These are phyloP conservation scores for Geosmithia morbida DNA, from an alignment of 2,329 filamentous ascomycete species.

Conservation along the genomic window DNA sequence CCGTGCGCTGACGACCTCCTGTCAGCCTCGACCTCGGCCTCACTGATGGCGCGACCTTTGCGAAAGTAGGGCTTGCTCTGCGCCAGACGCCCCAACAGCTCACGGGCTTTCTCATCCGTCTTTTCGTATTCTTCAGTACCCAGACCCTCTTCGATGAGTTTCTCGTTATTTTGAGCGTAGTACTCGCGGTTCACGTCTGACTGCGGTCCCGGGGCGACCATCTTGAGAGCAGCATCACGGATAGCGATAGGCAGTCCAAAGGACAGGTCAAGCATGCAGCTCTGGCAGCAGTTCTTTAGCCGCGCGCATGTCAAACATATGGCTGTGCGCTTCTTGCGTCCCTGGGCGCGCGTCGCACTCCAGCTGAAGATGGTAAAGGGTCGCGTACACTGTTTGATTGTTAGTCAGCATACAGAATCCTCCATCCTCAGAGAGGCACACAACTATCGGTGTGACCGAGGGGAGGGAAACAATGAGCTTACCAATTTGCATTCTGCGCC, in stretches of 20 bases:
- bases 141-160: slow-evolving; percentile 82
- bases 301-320: slow-evolving; percentile 95
- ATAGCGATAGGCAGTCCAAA: slow-evolving; percentile 93
- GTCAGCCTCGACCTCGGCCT: slow-evolving; percentile 21
- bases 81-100: slow-evolving; percentile 70
- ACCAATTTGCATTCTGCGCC: slow-evolving; percentile 70
- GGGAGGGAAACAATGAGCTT: slow-evolving; percentile 5
- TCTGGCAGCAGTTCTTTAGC: slow-evolving; percentile 97
- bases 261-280: slow-evolving; percentile 94
- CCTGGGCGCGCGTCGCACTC: slow-evolving; percentile 77
- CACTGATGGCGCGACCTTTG: slow-evolving; percentile 65
- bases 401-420: neutral
- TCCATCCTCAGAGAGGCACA: slow-evolving; percentile 3
- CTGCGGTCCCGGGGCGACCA: slow-evolving; percentile 86
- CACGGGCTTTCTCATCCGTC: slow-evolving; percentile 90
- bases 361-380: slow-evolving; percentile 94
- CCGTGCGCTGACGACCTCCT: slow-evolving; percentile 19
- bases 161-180: slow-evolving; percentile 95
- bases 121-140: slow-evolving; percentile 87
- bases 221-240: slow-evolving; percentile 90
- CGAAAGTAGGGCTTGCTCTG: slow-evolving; percentile 92
- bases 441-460: no score
- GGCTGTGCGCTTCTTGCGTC: slow-evolving; percentile 83
- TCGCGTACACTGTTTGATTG: slow-evolving; percentile 52
- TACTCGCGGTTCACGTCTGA: slow-evolving; percentile 93